A percentile compares a stretch with the other conserved stretches of the same genome.
Evolutionary conservation across 2,329 filamentous ascomycete genomes (phyloP).

Genomic region (Setomelanomma holmii): DNA sequence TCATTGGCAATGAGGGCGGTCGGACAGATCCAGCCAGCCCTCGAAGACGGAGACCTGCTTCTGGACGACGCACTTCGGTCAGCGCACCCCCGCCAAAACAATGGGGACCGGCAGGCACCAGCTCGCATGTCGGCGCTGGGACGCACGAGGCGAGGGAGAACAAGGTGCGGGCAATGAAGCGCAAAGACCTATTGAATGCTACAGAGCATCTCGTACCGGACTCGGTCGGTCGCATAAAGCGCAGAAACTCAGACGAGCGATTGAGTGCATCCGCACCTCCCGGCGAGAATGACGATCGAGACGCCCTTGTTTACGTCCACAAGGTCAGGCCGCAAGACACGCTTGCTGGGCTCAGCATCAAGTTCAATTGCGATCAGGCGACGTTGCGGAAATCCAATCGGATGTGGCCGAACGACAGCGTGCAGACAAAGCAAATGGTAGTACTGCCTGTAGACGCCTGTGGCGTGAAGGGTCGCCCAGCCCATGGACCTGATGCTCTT

Average conservation of each 20-base stretch:
- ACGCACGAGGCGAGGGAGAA: constrained; percentile 55
- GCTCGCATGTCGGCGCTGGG: constrained; percentile 52
- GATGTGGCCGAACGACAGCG: constrained; percentile 91
- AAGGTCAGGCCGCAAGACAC: constrained; percentile 84
- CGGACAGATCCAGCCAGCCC: constrained; percentile 21
- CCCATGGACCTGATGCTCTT: constrained; percentile 44
- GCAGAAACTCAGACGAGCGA: constrained; percentile 71
- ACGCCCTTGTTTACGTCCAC: constrained; percentile 90
- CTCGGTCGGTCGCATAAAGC: constrained; percentile 62
- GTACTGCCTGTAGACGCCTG: constrained; percentile 90
- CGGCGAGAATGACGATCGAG: constrained; percentile 68
- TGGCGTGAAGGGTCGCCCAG: constrained; percentile 75
- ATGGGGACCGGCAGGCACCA: constrained; percentile 55
- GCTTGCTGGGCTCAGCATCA: constrained; percentile 87
- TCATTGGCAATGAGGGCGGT: constrained; percentile 52
- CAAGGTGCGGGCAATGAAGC: constrained; percentile 58
- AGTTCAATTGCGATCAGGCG: constrained; percentile 85
- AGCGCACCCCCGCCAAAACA: constrained; percentile 51
- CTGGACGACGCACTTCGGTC: constrained; percentile 40
- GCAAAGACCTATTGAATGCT: constrained; percentile 56
- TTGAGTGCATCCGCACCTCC: constrained; percentile 56
- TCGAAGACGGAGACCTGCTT: constrained; percentile 37
- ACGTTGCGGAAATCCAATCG: constrained; percentile 87
- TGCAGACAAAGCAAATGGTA: constrained; percentile 82
- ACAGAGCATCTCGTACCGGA: constrained; percentile 51